phyloP scores from a whole-genome alignment of 495 filamentous ascomycete species.

The Massariosphaeria phaeospora region DNA sequence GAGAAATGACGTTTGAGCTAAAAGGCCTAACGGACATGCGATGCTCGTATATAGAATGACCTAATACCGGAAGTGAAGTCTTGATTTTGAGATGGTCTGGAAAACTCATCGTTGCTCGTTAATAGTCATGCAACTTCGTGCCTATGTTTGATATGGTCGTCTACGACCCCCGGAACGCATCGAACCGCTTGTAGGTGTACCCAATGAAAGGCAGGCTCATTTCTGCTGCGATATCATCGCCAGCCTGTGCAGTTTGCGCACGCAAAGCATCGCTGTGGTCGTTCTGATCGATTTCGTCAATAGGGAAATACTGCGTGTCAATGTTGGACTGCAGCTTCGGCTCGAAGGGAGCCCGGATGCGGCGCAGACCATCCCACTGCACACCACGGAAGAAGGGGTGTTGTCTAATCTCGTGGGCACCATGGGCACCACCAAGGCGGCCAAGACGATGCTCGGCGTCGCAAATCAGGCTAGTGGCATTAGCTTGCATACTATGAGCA shows the following conservation, averaged over 20 bases:
- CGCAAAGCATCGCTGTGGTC: conserved; percentile 69
- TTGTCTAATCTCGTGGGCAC: conserved; percentile 81
- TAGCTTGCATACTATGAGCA: conserved; percentile 3
- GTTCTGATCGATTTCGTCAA: conserved; percentile 92
- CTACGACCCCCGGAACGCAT: conserved; percentile 57
- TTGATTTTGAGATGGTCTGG: conserved; percentile 5
- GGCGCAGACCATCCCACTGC: conserved; percentile 82
- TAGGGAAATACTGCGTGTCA: conserved; percentile 98
- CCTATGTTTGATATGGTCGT: background rate
- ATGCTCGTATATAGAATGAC: background rate
- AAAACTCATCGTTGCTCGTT: conserved; percentile 9
- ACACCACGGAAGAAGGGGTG: conserved; percentile 97
- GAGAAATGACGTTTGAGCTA: conserved; percentile 1
- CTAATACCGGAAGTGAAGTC: conserved; percentile 9
- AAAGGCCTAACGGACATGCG: background rate
- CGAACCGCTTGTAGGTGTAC: conserved; percentile 98
- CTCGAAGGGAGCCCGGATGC: conserved; percentile 92
- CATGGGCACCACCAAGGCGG: conserved; percentile 66
- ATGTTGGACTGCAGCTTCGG: conserved; percentile 85
- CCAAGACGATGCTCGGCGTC: conserved; percentile 88
- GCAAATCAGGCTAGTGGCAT: conserved; percentile 67
- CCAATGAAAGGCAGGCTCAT: conserved; percentile 96
- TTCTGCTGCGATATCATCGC: conserved; percentile 65
- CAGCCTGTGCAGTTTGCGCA: conserved; percentile 57
- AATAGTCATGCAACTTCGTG: background rate